phyloP scores from a whole-genome alignment of 164 flowering plant genomes.

The Tinospora cordifolia region DNA sequence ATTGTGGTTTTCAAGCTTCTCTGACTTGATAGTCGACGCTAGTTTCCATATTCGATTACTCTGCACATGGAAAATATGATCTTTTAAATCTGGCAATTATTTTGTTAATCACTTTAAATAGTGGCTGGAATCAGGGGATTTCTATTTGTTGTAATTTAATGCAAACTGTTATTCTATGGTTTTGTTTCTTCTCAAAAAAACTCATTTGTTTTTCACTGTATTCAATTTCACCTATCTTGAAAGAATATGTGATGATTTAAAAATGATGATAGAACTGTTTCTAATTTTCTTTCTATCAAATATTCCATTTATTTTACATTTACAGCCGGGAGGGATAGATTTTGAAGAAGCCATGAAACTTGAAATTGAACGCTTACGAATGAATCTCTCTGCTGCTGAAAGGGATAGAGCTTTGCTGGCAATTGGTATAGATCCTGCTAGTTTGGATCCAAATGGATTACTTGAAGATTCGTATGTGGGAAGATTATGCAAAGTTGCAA shows the following conservation, averaged over 20 bases:
- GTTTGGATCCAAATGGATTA: constrained; percentile 72
- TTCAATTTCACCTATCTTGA: neutral
- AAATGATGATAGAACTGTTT: neutral
- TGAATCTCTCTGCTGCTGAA: constrained; percentile 91
- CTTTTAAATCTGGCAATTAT: neutral
- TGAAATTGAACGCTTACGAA: constrained; percentile 78
- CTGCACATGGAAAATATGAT: neutral
- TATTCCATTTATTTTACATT: constrained; percentile 9
- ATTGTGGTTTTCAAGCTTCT: neutral
- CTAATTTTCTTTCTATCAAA: no score
- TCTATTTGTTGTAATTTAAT: neutral
- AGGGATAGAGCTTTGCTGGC: constrained; percentile 88
- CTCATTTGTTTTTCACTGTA: neutral
- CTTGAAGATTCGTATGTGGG: constrained; percentile 57
- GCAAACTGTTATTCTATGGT: neutral
- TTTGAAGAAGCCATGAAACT: constrained; percentile 79
- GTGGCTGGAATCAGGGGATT: neutral
- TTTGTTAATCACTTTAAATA: neutral
- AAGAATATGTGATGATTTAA: neutral
- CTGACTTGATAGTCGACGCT: neutral
- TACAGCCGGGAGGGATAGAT: constrained; percentile 55
- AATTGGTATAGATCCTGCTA: constrained; percentile 87
- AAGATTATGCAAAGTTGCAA: constrained; percentile 59
- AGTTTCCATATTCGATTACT: neutral
- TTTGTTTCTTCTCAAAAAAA: neutral